These are phyloP conservation scores for Colletotrichum endophyticum DNA, from an alignment of 2,329 filamentous ascomycete genomes.

Conservation along the genomic window DNA sequence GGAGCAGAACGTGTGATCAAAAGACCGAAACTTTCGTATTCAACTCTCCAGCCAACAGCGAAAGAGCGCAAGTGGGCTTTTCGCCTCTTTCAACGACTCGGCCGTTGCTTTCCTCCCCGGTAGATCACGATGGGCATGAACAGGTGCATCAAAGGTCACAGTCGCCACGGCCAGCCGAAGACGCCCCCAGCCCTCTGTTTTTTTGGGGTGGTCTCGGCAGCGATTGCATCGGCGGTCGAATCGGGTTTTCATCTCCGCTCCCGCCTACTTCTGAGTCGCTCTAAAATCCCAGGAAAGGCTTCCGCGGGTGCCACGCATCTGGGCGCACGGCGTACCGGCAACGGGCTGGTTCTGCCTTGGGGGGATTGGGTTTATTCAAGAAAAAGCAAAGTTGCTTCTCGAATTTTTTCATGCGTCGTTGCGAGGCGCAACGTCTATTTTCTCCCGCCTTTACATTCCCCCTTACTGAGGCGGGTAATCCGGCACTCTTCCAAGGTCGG, in stretches of 20 bases:
- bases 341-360: neutral
- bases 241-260: constrained; percentile 5
- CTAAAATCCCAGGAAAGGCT: neutral
- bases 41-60: neutral
- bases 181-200: neutral
- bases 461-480: neutral
- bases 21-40: neutral
- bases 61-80: neutral
- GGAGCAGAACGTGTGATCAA: neutral
- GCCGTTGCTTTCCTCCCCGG: neutral
- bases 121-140: neutral
- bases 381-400: neutral
- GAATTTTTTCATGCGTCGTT: neutral
- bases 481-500: neutral
- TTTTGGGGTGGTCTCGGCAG: neutral
- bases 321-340: neutral
- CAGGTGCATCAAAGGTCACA: neutral
- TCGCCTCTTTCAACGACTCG: neutral
- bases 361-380: neutral
- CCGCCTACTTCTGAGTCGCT: constrained; percentile 3
- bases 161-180: neutral
- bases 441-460: neutral
- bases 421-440: neutral
- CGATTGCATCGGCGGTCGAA: constrained; percentile 2
- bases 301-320: neutral